Base-by-base conservation (phyloP, 2,329 filamentous ascomycete species). In the Paecilomyces formosus region DNA sequence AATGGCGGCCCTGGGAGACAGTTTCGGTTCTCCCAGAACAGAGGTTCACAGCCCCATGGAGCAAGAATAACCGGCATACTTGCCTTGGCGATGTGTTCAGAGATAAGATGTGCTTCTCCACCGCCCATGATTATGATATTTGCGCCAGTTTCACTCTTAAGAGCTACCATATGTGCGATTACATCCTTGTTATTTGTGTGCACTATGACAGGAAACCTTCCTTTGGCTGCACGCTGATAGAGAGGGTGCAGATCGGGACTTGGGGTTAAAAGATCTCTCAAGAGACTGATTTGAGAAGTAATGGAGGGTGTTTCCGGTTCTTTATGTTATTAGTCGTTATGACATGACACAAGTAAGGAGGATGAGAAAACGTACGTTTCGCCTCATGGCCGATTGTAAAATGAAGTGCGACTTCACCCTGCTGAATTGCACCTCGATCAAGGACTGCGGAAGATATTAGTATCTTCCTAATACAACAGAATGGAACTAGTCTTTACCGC, bases 111-210 rank as follows among this genome's bases (percentile, higher is more conserved):
- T 28, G 53, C 53, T 30, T 54, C 53, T 6, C 28, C 53, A 31
- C 53, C 53, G 7, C 53, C 53, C 53, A 54, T 28, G 26, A 54
- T 52, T 62, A 64, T 39, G 35, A 39, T 39, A 15, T 39, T 39
- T 15, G 12, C 13, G 7, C 13, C 35, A 4, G 35, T 39, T 39
- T 39, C 13, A 15, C 12, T 5, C 35, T 39, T 39, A 39, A 39
- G 35, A n/a, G 35, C 35, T 39, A 39, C n/a, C 35, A 39, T 15
- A n/a, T 39, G 35, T 12, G 35, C 35, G 13, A 39, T 39, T 0
- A 39, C 13, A 5, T 39, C 35, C 7, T 39, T 39, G 35, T 39
- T 39, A 39, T 39, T 13, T 39, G 35, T 39, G 35, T 39, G 35
- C 13, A 39, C n/a, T 39, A 39, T n/a, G 35, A 39, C 13, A 2